phyloP scores from a whole-genome alignment of 305 asterid species.

The Vinca major region DNA sequence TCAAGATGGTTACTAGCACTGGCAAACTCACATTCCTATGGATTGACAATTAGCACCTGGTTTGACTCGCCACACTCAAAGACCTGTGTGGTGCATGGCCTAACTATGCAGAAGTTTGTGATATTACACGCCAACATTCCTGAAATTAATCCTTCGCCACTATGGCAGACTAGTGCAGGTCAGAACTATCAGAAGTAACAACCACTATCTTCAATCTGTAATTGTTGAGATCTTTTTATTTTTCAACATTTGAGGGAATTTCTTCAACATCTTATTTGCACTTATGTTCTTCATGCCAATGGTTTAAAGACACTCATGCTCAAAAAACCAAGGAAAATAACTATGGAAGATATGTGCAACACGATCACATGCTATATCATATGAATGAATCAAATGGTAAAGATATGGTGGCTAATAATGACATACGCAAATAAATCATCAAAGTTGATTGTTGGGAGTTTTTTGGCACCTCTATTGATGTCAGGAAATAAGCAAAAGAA shows the following conservation, averaged over 20 bases:
- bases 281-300: background rate
- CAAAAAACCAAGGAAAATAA: background rate
- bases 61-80: background rate
- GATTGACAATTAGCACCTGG: background rate
- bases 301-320: slow-evolving; percentile 2
- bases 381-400: background rate
- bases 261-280: background rate
- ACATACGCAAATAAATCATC: slow-evolving; percentile 72
- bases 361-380: background rate
- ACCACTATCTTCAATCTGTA: background rate
- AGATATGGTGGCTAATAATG: background rate
- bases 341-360: background rate
- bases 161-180: no score
- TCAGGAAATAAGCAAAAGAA: slow-evolving; percentile 79
- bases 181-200: background rate
- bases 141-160: background rate
- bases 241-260: background rate
- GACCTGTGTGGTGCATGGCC: no score
- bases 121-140: background rate
- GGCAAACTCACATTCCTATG: background rate
- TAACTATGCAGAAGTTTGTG: background rate
- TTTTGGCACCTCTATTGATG: slow-evolving; percentile 48
- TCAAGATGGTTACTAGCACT: background rate
- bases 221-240: background rate
- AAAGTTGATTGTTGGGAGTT: slow-evolving; percentile 71